Evolutionary conservation across 1,284 basidiomycete species (phyloP).

Genomic region (Cryptococcus neoformans): DNA sequence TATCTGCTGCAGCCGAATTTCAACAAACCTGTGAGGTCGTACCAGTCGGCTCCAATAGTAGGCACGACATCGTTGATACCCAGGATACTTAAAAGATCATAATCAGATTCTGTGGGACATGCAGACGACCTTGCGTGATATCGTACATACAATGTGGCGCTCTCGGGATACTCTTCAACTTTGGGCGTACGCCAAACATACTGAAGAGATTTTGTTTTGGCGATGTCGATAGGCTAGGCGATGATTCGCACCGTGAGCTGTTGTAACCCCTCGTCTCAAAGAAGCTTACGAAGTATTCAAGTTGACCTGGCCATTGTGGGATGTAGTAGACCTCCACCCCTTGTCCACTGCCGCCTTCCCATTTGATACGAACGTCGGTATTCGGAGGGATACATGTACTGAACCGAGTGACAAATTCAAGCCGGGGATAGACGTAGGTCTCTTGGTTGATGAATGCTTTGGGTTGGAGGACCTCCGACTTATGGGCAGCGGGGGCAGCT

Average conservation of each 20-base stretch:
- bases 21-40: conserved; percentile 26
- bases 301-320: conserved; percentile 29
- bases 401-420: conserved; percentile 11
- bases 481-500: conserved; percentile 2
- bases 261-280: background rate
- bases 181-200: conserved; percentile 25
- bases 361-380: conserved; percentile 16
- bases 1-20: background rate
- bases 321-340: conserved; percentile 35
- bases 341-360: conserved; percentile 28
- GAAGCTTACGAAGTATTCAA: conserved; percentile 23
- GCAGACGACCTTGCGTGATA: background rate
- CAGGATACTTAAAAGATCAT: conserved; percentile 19
- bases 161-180: conserved; percentile 16
- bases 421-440: conserved; percentile 6
- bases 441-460: conserved; percentile 8
- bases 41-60: conserved; percentile 22
- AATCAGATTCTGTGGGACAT: background rate
- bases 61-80: conserved; percentile 26
- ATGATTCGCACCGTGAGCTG: background rate
- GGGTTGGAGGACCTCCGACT: conserved; percentile 3
- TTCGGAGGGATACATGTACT: conserved; percentile 17
- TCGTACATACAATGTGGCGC: conserved; percentile 24
- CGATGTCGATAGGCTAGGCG: conserved; percentile 13
- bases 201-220: conserved; percentile 11